A percentile compares a stretch with the other conserved stretches of the same genome.
Evolutionary conservation across 345 rosid species (phyloP).

Genomic region (Leavenworthia alabamica): DNA sequence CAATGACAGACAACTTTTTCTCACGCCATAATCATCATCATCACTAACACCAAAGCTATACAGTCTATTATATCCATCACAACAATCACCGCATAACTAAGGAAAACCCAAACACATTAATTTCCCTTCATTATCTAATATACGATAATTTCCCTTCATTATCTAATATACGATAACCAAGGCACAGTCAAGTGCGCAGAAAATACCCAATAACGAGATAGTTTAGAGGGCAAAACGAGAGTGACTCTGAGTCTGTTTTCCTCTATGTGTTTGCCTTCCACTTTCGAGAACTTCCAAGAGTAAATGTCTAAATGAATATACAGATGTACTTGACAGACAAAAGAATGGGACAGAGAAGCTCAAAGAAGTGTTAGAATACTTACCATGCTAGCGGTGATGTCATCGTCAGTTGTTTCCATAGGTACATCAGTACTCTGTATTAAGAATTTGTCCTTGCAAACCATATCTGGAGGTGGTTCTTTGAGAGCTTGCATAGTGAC

Average conservation of each 20-base stretch:
- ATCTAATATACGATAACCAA: too few relatives aligned
- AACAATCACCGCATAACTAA: too few relatives aligned
- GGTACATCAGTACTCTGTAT: slow-evolving; percentile 78
- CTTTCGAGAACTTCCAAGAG: slow-evolving; percentile 60
- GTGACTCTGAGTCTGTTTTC: slow-evolving; percentile 80
- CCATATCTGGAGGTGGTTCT: slow-evolving; percentile 61
- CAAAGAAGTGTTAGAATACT: slow-evolving; percentile 17
- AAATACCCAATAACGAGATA: too few relatives aligned
- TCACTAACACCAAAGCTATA: too few relatives aligned
- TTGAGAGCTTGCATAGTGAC: slow-evolving; percentile 94
- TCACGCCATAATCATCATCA: too few relatives aligned
- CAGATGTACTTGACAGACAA: not conserved
- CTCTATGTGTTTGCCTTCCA: slow-evolving; percentile 52
- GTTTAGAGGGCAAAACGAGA: slow-evolving; percentile 54
- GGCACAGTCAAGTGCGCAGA: too few relatives aligned
- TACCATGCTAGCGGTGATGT: slow-evolving; percentile 63
- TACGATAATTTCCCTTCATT: too few relatives aligned
- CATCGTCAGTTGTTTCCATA: slow-evolving; percentile 58
- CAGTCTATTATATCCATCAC: too few relatives aligned
- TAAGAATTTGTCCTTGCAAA: slow-evolving; percentile 95
- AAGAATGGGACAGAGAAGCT: slow-evolving; percentile 2
- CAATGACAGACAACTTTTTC: slow-evolving; percentile 4
- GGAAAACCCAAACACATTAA: too few relatives aligned
- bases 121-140: too few relatives aligned
- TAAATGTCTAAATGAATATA: not conserved